phyloP scores from a whole-genome alignment of 2,329 filamentous ascomycete species.

The Fusarium tanahbumbuense region DNA sequence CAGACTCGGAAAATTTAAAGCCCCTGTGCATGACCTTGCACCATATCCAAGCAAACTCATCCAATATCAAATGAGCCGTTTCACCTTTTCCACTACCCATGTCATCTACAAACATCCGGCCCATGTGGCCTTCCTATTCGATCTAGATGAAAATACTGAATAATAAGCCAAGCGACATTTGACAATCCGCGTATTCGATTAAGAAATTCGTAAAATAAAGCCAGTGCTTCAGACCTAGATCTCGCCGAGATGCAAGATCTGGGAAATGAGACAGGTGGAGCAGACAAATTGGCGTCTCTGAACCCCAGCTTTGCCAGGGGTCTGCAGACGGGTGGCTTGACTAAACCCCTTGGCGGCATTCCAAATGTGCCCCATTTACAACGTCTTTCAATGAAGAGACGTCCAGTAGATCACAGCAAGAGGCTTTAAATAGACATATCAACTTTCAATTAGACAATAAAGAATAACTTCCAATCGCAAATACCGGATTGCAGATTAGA shows the following conservation, averaged over 20 bases:
- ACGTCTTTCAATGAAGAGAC: not conserved
- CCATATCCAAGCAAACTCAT: not conserved
- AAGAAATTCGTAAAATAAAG: not conserved
- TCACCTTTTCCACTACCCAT: slow-evolving; percentile 2
- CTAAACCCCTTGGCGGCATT: not conserved
- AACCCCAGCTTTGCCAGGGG: slow-evolving; percentile 40
- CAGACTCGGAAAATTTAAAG: not conserved
- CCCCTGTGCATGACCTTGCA: not conserved
- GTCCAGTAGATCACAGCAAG: not conserved
- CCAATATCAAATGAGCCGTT: slow-evolving; percentile 8
- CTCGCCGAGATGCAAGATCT: not conserved
- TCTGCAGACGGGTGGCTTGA: slow-evolving; percentile 18
- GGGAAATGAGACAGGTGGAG: slow-evolving; percentile 41
- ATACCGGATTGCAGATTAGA: slow-evolving; percentile 57
- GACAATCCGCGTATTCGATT: slow-evolving; percentile 22
- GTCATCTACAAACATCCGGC: slow-evolving; percentile 4
- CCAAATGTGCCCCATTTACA: not conserved
- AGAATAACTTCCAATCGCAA: slow-evolving; percentile 15
- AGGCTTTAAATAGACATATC: not conserved
- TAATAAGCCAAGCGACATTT: slow-evolving; percentile 17
- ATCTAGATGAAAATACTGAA: not conserved
- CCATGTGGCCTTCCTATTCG: not conserved
- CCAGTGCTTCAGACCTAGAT: slow-evolving; percentile 18
- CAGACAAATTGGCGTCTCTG: slow-evolving; percentile 4
- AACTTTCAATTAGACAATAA: slow-evolving; percentile 17